These are phyloP conservation scores for Darksidea phi DNA, from an alignment of 495 filamentous ascomycete species.

Conservation along the genomic window DNA sequence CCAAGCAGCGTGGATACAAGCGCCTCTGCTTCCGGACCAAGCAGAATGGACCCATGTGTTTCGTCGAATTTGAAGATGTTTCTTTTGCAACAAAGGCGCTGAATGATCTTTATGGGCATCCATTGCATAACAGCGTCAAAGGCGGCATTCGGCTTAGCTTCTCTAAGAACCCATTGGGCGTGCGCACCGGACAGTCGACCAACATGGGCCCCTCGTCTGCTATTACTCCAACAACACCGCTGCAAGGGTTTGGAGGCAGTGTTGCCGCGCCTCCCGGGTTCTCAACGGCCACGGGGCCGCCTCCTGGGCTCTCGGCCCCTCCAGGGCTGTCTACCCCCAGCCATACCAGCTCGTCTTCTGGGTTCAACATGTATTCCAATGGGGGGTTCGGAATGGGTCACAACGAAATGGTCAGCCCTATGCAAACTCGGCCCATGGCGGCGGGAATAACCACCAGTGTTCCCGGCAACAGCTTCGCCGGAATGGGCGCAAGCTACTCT, in stretches of 20 bases:
- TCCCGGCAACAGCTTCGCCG: slow-evolving; percentile 25
- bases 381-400: slow-evolving; percentile 26
- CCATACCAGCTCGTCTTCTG: slow-evolving; percentile 23
- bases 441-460: slow-evolving; percentile 26
- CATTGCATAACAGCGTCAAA: slow-evolving; percentile 88
- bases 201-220: slow-evolving; percentile 53
- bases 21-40: slow-evolving; percentile 96
- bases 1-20: slow-evolving; percentile 93
- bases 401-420: slow-evolving; percentile 30
- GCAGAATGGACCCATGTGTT: slow-evolving; percentile 98
- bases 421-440: slow-evolving; percentile 24
- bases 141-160: slow-evolving; percentile 97
- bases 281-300: slow-evolving; percentile 37
- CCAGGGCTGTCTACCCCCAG: slow-evolving; percentile 32
- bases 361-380: slow-evolving; percentile 27
- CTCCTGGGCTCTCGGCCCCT: slow-evolving; percentile 36
- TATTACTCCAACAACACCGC: slow-evolving; percentile 51
- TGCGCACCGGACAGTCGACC: slow-evolving; percentile 71
- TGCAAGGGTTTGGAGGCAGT: slow-evolving; percentile 41
- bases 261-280: slow-evolving; percentile 33
- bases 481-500: slow-evolving; percentile 27
- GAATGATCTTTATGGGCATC: slow-evolving; percentile 85
- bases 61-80: slow-evolving; percentile 97
- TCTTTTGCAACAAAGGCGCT: slow-evolving; percentile 90
- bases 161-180: slow-evolving; percentile 95